A percentile compares a stretch with the other conserved stretches of the same genome.
Conservation (phyloP, 495 filamentous ascomycete genomes). For the Penicillium nucicola region DNA sequence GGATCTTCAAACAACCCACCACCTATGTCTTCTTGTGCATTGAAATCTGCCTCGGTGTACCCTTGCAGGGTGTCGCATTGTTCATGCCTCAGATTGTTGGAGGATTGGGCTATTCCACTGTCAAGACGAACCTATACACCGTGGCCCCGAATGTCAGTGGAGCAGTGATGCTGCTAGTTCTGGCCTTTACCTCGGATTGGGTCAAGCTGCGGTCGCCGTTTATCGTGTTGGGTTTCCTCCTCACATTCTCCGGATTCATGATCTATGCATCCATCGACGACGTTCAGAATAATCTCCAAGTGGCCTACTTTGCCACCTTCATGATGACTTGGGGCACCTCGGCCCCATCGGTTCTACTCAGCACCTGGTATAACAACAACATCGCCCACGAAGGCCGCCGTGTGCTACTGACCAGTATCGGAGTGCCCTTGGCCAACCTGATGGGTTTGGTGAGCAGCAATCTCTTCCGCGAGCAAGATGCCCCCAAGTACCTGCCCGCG, state of each 20-base stretch:
- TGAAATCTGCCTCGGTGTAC: slow-evolving; percentile 74
- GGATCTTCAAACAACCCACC: slow-evolving; percentile 60
- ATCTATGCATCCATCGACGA: slow-evolving; percentile 67
- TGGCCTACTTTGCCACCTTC: slow-evolving; percentile 76
- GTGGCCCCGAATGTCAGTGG: slow-evolving; percentile 70
- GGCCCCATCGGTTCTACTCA: slow-evolving; percentile 51
- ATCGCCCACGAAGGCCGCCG: slow-evolving; percentile 71
- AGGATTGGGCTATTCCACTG: slow-evolving; percentile 57
- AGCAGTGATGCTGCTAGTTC: slow-evolving; percentile 63
- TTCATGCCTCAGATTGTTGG: slow-evolving; percentile 74
- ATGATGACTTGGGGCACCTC: slow-evolving; percentile 77
- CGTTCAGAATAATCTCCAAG: slow-evolving; percentile 51
- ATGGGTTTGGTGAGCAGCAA: slow-evolving; percentile 76
- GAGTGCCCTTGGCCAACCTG: slow-evolving; percentile 74
- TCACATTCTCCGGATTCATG: slow-evolving; percentile 73
- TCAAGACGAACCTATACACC: slow-evolving; percentile 76
- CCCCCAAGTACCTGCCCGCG: slow-evolving; percentile 72
- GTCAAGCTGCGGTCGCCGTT: slow-evolving; percentile 68
- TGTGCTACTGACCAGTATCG: slow-evolving; percentile 67
- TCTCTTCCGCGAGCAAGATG: slow-evolving; percentile 68
- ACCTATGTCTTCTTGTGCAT: slow-evolving; percentile 64
- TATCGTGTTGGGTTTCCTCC: slow-evolving; percentile 67
- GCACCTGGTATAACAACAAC: slow-evolving; percentile 77
- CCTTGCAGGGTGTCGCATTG: slow-evolving; percentile 64
- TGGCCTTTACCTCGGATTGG: slow-evolving; percentile 66